Evolutionary conservation across 2,329 filamentous ascomycete genomes (phyloP).

Genomic region (Nemania serpens): DNA sequence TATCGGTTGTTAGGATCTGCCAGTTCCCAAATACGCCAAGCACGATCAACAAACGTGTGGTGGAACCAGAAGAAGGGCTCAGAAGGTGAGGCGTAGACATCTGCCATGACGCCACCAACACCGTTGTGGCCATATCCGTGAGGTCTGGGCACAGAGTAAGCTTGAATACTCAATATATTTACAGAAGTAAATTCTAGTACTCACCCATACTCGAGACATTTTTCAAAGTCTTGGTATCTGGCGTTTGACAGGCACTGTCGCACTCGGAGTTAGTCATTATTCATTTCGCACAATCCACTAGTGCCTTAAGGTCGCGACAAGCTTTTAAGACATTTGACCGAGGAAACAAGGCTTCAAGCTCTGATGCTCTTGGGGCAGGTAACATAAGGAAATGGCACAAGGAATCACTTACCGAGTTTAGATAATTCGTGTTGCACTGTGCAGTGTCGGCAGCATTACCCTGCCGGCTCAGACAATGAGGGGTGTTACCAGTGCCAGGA

Average conservation of each 20-base stretch:
- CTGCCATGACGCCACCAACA: slow-evolving; percentile 26
- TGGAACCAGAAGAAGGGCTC: slow-evolving; percentile 32
- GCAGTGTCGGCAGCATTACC: slow-evolving; percentile 17
- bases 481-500: slow-evolving; percentile 13
- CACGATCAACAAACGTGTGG: slow-evolving; percentile 28
- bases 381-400: too few species aligned
- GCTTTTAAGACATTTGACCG: too few species aligned
- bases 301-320: too few species aligned
- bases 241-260: slow-evolving; percentile 15
- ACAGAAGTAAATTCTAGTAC: background rate
- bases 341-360: too few species aligned
- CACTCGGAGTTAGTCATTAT: background rate
- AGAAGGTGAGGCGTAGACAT: slow-evolving; percentile 25
- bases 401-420: slow-evolving; percentile 13
- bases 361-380: too few species aligned
- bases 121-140: slow-evolving; percentile 28
- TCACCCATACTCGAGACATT: slow-evolving; percentile 28
- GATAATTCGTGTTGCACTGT: slow-evolving; percentile 22
- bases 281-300: background rate
- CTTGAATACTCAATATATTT: background rate
- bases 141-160: slow-evolving; percentile 19
- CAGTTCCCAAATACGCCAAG: slow-evolving; percentile 25
- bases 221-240: slow-evolving; percentile 26
- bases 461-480: slow-evolving; percentile 22
- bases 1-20: slow-evolving; percentile 25